Evolutionary conservation across 2,329 filamentous ascomycete species (phyloP).

Genomic region (Phaeosphaeria sp.): DNA sequence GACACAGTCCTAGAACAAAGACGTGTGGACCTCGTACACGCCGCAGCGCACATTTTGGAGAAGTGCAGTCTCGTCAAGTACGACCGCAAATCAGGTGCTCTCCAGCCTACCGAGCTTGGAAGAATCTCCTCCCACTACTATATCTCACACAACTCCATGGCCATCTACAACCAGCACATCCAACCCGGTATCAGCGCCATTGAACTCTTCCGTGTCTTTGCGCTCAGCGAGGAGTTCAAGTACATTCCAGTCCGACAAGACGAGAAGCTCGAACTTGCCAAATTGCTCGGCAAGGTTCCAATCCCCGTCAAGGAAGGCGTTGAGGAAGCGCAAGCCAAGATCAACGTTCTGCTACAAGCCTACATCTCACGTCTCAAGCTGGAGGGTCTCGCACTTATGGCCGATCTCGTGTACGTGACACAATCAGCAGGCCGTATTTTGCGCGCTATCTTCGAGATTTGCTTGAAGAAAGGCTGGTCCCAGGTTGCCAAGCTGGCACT

Average conservation of each 20-base stretch:
- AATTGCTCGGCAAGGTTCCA: slow-evolving; percentile 86
- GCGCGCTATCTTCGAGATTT: slow-evolving; percentile 94
- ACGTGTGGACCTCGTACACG: slow-evolving; percentile 95
- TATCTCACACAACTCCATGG: slow-evolving; percentile 95
- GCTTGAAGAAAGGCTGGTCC: slow-evolving; percentile 96
- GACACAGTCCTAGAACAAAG: slow-evolving; percentile 93
- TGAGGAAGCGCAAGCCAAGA: slow-evolving; percentile 95
- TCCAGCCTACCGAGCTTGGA: slow-evolving; percentile 92
- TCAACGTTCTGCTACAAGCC: slow-evolving; percentile 95
- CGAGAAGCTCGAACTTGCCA: slow-evolving; percentile 94
- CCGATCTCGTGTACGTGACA: slow-evolving; percentile 97
- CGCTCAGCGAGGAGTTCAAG: slow-evolving; percentile 97
- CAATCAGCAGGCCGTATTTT: slow-evolving; percentile 97
- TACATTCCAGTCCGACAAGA: slow-evolving; percentile 98
- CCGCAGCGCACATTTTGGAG: slow-evolving; percentile 84
- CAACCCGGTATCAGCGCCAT: slow-evolving; percentile 92
- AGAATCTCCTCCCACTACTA: slow-evolving; percentile 98
- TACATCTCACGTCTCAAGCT: slow-evolving; percentile 95
- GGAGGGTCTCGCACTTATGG: slow-evolving; percentile 94
- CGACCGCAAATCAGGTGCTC: slow-evolving; percentile 86
- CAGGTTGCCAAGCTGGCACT: slow-evolving; percentile 90
- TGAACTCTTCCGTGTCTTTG: slow-evolving; percentile 95
- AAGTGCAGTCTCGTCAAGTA: slow-evolving; percentile 92
- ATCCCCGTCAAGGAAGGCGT: slow-evolving; percentile 98
- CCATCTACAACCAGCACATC: slow-evolving; percentile 94